A percentile compares a stretch with the other conserved stretches of the same genome.
Conservation (phyloP, 345 rosid genomes). For the Physaria fendleri region DNA sequence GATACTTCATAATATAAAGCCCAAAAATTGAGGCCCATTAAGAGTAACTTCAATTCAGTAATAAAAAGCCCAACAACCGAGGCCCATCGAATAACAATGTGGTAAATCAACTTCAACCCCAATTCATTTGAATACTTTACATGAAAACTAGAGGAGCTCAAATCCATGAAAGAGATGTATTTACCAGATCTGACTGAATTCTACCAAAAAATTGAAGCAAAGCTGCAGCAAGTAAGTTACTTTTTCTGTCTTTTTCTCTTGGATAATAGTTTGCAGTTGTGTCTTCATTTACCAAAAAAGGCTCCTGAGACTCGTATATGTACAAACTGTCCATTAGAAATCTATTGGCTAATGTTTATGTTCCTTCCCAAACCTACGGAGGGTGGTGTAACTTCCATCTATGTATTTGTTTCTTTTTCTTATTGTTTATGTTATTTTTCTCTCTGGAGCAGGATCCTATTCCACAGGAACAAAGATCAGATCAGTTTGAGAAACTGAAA, state of each 20-base stretch:
- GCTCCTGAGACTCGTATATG: slow-evolving; percentile 1
- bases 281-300: slow-evolving; percentile 4
- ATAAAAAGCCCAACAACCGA: no score
- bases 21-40: no score
- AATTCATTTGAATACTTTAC: no score
- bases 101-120: no score
- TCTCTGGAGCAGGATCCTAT: slow-evolving; percentile 52
- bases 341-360: background rate
- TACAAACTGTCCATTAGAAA: no score
- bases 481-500: no score
- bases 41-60: no score
- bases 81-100: no score
- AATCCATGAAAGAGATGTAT: slow-evolving; percentile 62
- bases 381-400: no score
- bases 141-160: no score
- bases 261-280: slow-evolving; percentile 5
- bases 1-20: no score
- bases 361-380: background rate
- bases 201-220: slow-evolving; percentile 55
- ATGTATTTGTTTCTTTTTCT: no score
- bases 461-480: slow-evolving; percentile 62
- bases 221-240: slow-evolving; percentile 55
- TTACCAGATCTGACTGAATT: slow-evolving; percentile 60
- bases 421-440: background rate
- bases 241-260: background rate